Conservation (phyloP, 139 green algal genomes). For the Chlamydomonas asymmetrica region DNA sequence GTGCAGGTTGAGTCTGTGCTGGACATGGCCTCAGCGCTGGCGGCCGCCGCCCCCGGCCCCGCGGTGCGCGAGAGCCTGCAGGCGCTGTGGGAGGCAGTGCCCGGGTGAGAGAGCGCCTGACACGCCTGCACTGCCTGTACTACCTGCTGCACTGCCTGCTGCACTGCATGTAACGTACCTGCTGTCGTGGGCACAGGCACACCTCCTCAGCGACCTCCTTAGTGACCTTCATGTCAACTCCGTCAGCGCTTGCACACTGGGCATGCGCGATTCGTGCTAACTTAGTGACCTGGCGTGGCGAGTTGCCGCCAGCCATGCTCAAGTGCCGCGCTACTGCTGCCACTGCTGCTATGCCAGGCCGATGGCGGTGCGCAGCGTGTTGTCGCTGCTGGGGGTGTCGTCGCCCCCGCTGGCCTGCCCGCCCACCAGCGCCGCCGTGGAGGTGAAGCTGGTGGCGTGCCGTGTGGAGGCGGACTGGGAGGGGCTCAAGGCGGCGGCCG, state of each 20-base stretch:
- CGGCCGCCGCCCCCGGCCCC: slow-evolving; percentile 46
- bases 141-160: too few species aligned
- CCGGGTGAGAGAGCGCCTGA: too few species aligned
- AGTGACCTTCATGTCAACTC: too few species aligned
- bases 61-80: slow-evolving; percentile 46
- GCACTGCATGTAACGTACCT: too few species aligned
- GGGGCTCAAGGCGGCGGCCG: slow-evolving; percentile 30
- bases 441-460: slow-evolving; percentile 53
- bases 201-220: too few species aligned
- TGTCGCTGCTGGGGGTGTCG: slow-evolving; percentile 38
- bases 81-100: slow-evolving; percentile 45
- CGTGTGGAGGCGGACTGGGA: slow-evolving; percentile 45
- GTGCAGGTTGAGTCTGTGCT: slow-evolving; percentile 42
- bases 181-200: too few species aligned
- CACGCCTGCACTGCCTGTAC: too few species aligned
- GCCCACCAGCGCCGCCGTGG: slow-evolving; percentile 32
- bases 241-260: too few species aligned
- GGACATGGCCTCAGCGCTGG: slow-evolving; percentile 55
- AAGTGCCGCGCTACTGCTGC: neutral
- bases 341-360: slow-evolving; percentile 31
- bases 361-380: slow-evolving; percentile 28
- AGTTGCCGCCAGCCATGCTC: too few species aligned
- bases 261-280: too few species aligned
- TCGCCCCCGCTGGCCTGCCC: slow-evolving; percentile 45
- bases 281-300: too few species aligned